Base-by-base conservation (phyloP, 352 stramenopile genomes). In the Pythium brassicae region DNA sequence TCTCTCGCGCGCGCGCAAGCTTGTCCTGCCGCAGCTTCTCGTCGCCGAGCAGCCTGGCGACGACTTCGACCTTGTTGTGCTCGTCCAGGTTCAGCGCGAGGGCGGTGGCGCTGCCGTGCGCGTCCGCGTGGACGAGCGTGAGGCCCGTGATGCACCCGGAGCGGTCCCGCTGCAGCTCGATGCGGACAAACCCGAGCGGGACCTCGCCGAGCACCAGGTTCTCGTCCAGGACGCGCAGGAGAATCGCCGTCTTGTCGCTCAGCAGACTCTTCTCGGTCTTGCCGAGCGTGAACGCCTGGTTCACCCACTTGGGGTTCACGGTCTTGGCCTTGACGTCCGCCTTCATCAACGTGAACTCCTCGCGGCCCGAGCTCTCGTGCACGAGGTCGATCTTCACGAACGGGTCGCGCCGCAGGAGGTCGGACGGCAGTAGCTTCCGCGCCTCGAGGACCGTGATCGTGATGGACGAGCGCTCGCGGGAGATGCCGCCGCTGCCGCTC, bases 291-390 rank as follows among this genome's bases (percentile, higher is more conserved):
- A 90, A 90, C 50, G 81, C 71, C 44, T 90, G 74, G 52, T 90
- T 90, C 14, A 71, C 59, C 80, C 80, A 90, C 49, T 76, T 86
- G 0, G 80, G 80, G 32, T 82, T 88, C 3, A 90, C 25, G 2
- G 80, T 88, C 34, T 65, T 87, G 45, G 74, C 56, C 55, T 86
- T 83, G 20, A 83, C 74, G 45, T 90, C 78, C 1, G 80, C 84
- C 50, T 90, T 90, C 47, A 84, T 53, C 45, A 70, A 70, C 4
- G 80, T 86, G 51, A 71, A 60, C 35, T 77, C 68, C 49, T 88
- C 80, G 44, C 77, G 76, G 15, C 71, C 66, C n/a, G 59, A 61
- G 23, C 68, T 71, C 35, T 81, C 60, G 29, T 66, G 59, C 26
- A 88, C 42, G 20, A 90, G 50, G 0, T 87, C 27, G 15, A 90